phyloP scores from a whole-genome alignment of 306 rosid species.

The Nissolia schottii region DNA sequence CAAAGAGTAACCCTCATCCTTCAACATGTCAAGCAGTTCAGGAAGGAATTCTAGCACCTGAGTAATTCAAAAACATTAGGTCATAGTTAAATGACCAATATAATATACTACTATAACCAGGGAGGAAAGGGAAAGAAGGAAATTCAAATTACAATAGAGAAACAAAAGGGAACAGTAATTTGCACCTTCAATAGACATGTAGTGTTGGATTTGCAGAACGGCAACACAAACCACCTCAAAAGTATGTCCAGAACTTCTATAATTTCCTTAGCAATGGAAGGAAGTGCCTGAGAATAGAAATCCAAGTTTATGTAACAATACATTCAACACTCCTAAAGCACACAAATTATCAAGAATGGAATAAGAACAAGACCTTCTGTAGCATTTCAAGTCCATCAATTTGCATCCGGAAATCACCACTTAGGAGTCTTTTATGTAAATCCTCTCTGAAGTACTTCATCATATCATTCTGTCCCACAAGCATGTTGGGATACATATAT shows the following conservation, averaged over 20 bases:
- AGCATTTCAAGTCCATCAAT: conserved; percentile 93
- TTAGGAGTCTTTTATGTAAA: conserved; percentile 86
- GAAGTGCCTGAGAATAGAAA: conserved; percentile 68
- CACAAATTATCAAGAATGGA: neutral
- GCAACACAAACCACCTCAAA: conserved; percentile 90
- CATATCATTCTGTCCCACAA: conserved; percentile 76
- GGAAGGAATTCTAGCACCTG: conserved; percentile 98
- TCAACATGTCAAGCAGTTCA: conserved; percentile 74
- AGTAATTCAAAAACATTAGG: conserved; percentile 12
- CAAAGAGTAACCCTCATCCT: conserved; percentile 72
- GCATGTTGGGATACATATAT: conserved; percentile 9
- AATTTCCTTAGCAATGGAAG: conserved; percentile 70
- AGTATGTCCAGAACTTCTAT: conserved; percentile 92
- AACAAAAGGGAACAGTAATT: neutral
- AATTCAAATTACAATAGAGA: neutral
- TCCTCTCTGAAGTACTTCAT: conserved; percentile 94
- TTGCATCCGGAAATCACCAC: conserved; percentile 96
- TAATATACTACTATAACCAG: neutral
- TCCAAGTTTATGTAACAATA: neutral
- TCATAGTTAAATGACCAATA: neutral
- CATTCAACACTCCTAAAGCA: conserved; percentile 2
- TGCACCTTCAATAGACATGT: conserved; percentile 90
- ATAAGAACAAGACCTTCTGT: conserved; percentile 64
- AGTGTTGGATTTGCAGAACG: conserved; percentile 97
- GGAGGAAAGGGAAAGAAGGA: neutral